phyloP scores from a whole-genome alignment of 345 rosid species.

The Barbarea vulgaris region DNA sequence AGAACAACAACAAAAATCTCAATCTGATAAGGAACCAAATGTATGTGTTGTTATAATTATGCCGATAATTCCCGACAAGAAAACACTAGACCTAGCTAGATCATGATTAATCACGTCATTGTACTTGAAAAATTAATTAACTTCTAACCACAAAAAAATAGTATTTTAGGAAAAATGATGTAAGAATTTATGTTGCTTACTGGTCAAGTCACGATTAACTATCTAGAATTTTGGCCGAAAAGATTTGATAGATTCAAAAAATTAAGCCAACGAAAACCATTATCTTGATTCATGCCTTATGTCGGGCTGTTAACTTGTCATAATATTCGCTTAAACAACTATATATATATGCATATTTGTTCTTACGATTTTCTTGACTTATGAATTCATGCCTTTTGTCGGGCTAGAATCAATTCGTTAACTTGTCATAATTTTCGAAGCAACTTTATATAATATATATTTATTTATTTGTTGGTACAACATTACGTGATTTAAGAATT shows the following conservation, averaged over 20 bases:
- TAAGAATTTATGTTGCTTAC: conserved; percentile 28
- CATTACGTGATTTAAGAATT: too few relatives aligned
- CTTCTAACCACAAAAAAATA: neutral
- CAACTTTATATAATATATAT: neutral
- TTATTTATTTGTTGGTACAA: too few relatives aligned
- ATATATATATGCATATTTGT: neutral
- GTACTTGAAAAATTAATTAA: conserved; percentile 16
- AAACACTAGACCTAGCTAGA: conserved; percentile 42
- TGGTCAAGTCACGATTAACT: conserved; percentile 27
- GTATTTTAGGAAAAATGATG: conserved; percentile 2
- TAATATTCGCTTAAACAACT: conserved; percentile 13
- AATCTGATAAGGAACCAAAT: conserved; percentile 37
- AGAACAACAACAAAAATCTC: conserved; percentile 17
- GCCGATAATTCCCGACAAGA: conserved; percentile 38
- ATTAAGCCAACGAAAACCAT: conserved; percentile 24
- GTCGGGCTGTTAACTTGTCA: conserved; percentile 35
- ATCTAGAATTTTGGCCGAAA: conserved; percentile 3
- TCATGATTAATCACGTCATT: conserved; percentile 34
- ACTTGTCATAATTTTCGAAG: conserved; percentile 25
- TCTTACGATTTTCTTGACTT: neutral
- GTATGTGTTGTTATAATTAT: conserved; percentile 37
- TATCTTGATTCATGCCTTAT: conserved; percentile 25
- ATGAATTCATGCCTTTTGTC: conserved; percentile 21
- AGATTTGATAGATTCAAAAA: conserved; percentile 2
- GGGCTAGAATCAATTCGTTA: conserved; percentile 32